Evolutionary conservation across 2,329 filamentous ascomycete species (phyloP).

Genomic region (Gyromitra esculenta): DNA sequence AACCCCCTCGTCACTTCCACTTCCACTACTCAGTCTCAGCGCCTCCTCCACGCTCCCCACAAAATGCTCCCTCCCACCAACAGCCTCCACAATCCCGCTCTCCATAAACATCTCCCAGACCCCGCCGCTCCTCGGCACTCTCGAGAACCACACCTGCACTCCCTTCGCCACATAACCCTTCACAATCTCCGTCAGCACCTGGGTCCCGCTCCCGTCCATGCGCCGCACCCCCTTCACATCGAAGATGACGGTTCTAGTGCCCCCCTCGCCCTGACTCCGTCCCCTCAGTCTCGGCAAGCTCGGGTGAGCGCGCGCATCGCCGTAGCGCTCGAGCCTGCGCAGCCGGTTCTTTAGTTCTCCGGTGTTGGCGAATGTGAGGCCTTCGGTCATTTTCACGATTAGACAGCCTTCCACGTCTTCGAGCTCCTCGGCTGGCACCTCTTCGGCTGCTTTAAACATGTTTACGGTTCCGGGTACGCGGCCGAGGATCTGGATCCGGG

Average conservation of each 20-base stretch:
- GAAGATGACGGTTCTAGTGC: slow-evolving; percentile 92
- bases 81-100: slow-evolving; percentile 85
- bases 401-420: slow-evolving; percentile 87
- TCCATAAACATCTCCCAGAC: slow-evolving; percentile 74
- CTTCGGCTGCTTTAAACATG: slow-evolving; percentile 87
- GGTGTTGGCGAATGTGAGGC: slow-evolving; percentile 95
- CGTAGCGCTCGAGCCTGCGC: slow-evolving; percentile 85
- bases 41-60: slow-evolving; percentile 86
- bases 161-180: slow-evolving; percentile 78
- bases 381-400: slow-evolving; percentile 97
- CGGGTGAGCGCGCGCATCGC: slow-evolving; percentile 84
- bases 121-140: slow-evolving; percentile 45
- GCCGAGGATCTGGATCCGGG: slow-evolving; percentile 94
- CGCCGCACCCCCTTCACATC: slow-evolving; percentile 97
- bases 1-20: slow-evolving; percentile 55
- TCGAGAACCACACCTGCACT: slow-evolving; percentile 70
- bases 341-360: slow-evolving; percentile 87
- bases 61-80: slow-evolving; percentile 81
- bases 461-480: slow-evolving; percentile 78
- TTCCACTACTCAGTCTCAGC: slow-evolving; percentile 76
- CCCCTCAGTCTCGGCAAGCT: slow-evolving; percentile 80
- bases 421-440: slow-evolving; percentile 72
- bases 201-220: slow-evolving; percentile 90
- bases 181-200: slow-evolving; percentile 91
- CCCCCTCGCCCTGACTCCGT: slow-evolving; percentile 66